A percentile compares a stretch with the other conserved stretches of the same genome.
Evolutionary conservation across 2,329 filamentous ascomycete species (phyloP).

Genomic region (Apiospora hydei): DNA sequence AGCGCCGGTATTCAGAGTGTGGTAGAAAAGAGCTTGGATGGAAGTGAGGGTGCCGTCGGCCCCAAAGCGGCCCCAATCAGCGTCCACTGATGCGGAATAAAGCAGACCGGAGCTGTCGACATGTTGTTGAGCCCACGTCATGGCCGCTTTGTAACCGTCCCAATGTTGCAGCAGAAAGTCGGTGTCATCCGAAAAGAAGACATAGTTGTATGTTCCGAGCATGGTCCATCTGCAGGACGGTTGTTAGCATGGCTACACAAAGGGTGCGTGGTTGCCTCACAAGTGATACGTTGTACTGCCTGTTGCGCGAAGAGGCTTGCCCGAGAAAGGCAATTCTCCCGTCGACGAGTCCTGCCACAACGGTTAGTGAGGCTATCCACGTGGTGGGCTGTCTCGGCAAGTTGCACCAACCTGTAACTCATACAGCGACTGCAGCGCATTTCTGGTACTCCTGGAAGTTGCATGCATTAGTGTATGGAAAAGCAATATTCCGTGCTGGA

Average conservation of each 20-base stretch:
- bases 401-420: conserved; percentile 37
- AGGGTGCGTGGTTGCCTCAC: conserved; percentile 32
- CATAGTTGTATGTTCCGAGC: conserved; percentile 65
- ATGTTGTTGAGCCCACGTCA: conserved; percentile 42
- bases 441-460: conserved; percentile 48
- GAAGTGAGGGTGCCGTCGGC: conserved; percentile 36
- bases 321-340: conserved; percentile 39
- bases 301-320: conserved; percentile 35
- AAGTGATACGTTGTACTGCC: conserved; percentile 42
- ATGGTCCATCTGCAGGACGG: conserved; percentile 48
- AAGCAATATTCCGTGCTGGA: neutral
- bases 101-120: conserved; percentile 36
- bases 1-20: conserved; percentile 60
- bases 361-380: conserved; percentile 21
- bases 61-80: conserved; percentile 40
- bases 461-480: conserved; percentile 27
- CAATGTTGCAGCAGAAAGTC: conserved; percentile 55
- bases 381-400: neutral
- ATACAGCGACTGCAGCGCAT: conserved; percentile 51
- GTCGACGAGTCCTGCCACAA: conserved; percentile 27
- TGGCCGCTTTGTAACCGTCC: conserved; percentile 55
- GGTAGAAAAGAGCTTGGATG: conserved; percentile 50
- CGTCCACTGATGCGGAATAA: conserved; percentile 32
- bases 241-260: conserved; percentile 17
- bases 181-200: conserved; percentile 61